Evolutionary conservation across 1,139 yeast genomes (phyloP).

Genomic region (Suhomyces yuchorum): DNA sequence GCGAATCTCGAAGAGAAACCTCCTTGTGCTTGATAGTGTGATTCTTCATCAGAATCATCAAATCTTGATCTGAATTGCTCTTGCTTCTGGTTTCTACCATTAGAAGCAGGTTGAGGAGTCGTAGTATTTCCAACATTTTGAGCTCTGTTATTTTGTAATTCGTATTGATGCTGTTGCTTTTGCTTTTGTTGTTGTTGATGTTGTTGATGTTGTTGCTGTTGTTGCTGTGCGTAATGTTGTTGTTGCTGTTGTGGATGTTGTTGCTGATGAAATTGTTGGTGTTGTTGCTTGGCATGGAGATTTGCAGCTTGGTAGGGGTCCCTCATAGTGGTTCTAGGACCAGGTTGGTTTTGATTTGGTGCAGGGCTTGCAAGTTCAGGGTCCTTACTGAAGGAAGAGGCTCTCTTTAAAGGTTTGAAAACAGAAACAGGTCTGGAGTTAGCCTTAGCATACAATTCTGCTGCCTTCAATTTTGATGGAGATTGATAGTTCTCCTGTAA

Average conservation of each 20-base stretch:
- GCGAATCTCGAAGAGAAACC: conserved; percentile 21
- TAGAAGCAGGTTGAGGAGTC: background rate
- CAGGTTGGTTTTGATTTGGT: background rate
- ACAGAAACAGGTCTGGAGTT: conserved; percentile 44
- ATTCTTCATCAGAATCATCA: conserved; percentile 54
- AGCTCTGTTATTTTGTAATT: conserved; percentile 5
- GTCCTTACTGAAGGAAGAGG: conserved; percentile 58
- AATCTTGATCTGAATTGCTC: conserved; percentile 46
- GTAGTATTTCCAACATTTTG: background rate
- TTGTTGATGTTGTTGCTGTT: background rate
- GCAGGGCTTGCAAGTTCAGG: conserved; percentile 15
- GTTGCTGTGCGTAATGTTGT: conserved; percentile 3
- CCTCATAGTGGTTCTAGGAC: conserved; percentile 21
- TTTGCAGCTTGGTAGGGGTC: conserved; percentile 8
- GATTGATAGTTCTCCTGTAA: conserved; percentile 42
- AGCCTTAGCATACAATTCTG: conserved; percentile 54
- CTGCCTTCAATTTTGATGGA: conserved; percentile 48
- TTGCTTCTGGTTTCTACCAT: background rate
- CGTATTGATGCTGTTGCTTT: conserved; percentile 1
- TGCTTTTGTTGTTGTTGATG: conserved; percentile 1
- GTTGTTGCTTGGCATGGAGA: background rate
- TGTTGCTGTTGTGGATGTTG: background rate
- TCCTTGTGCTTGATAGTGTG: conserved; percentile 11
- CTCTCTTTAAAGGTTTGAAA: conserved; percentile 42
- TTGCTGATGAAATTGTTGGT: conserved; percentile 7